These are phyloP conservation scores for Tylopilus subfusipes DNA, from an alignment of 768 basidiomycete genomes.

Conservation along the genomic window DNA sequence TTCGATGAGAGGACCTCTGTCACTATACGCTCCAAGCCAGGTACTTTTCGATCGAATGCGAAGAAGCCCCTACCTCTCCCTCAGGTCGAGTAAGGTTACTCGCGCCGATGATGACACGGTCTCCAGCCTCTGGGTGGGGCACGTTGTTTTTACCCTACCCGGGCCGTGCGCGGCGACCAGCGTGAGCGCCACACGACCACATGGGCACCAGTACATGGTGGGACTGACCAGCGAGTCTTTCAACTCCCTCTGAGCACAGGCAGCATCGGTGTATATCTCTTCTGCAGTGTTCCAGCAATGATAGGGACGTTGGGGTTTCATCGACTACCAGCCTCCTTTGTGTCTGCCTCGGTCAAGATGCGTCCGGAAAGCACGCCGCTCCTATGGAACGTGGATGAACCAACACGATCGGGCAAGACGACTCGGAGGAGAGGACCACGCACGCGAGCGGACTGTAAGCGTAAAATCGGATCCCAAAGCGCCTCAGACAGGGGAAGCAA, in stretches of 20 bases:
- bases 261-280: conserved; percentile 7
- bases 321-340: neutral
- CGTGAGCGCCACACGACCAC: neutral
- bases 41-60: neutral
- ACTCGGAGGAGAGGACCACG: neutral
- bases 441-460: conserved; percentile 26
- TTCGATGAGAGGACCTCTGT: neutral
- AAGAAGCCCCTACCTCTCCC: conserved; percentile 4
- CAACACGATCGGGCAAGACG: neutral
- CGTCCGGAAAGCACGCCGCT: conserved; percentile 10
- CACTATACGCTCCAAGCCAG: neutral
- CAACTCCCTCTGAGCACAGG: conserved; percentile 16
- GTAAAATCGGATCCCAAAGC: conserved; percentile 40
- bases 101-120: conserved; percentile 37
- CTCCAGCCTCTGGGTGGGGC: conserved; percentile 15
- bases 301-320: conserved; percentile 11
- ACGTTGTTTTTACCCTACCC: conserved; percentile 13
- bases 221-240: conserved; percentile 13
- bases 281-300: neutral
- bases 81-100: conserved; percentile 27
- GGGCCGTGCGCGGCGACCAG: neutral
- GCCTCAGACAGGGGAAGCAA: conserved; percentile 39
- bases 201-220: neutral
- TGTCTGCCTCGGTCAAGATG: conserved; percentile 8
- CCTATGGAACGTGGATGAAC: conserved; percentile 3